Conservation (phyloP, 495 filamentous ascomycete genomes). For the Staphylotrichum longicolle region DNA sequence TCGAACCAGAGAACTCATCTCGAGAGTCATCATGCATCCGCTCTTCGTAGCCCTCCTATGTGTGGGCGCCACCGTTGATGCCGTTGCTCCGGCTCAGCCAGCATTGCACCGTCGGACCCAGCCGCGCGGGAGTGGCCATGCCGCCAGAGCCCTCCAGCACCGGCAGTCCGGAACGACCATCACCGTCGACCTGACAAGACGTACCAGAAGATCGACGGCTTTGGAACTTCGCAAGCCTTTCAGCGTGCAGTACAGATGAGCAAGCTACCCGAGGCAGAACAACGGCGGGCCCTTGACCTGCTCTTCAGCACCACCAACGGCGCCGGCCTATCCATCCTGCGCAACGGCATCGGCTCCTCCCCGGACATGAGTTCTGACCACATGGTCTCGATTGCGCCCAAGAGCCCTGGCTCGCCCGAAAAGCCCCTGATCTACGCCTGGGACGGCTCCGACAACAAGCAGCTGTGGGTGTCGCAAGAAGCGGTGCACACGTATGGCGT, state of each 20-base stretch:
- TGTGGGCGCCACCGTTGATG: slow-evolving; percentile 1
- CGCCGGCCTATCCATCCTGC: slow-evolving; percentile 53
- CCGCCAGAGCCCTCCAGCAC: neutral
- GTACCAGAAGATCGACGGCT: slow-evolving; percentile 51
- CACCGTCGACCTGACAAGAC: slow-evolving; percentile 40
- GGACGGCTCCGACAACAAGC: slow-evolving; percentile 47
- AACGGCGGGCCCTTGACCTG: slow-evolving; percentile 37
- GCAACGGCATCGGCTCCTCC: slow-evolving; percentile 55
- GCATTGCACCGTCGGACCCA: neutral
- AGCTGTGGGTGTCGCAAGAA: slow-evolving; percentile 51
- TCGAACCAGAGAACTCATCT: no score
- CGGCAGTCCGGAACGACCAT: slow-evolving; percentile 27
- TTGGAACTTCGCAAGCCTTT: slow-evolving; percentile 54
- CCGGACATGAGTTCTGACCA: slow-evolving; percentile 38
- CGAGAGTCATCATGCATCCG: neutral
- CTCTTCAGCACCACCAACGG: slow-evolving; percentile 49
- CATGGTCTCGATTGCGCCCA: slow-evolving; percentile 47
- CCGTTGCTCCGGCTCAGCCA: neutral
- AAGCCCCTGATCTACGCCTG: slow-evolving; percentile 41
- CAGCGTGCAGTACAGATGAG: slow-evolving; percentile 43
- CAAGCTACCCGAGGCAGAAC: slow-evolving; percentile 13
- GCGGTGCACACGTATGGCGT: slow-evolving; percentile 46
- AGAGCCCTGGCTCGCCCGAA: slow-evolving; percentile 39
- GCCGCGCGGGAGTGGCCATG: neutral
- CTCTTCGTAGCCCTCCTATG: neutral